Base-by-base conservation (phyloP, 1,284 basidiomycete genomes). In the Agroathelia rolfsii region DNA sequence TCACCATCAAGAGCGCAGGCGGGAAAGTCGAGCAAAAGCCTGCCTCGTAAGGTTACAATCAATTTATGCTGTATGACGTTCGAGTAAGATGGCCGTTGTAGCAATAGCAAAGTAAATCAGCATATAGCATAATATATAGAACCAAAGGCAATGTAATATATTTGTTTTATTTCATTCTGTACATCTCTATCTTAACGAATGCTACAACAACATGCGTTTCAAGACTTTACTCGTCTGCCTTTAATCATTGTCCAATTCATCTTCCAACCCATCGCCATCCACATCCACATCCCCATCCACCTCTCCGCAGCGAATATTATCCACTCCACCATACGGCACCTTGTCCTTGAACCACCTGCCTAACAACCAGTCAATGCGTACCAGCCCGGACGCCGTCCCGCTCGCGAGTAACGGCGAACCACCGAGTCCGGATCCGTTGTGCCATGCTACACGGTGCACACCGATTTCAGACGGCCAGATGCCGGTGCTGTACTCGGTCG, bases 331-430 rank as follows among this genome's bases (percentile, higher is more conserved):
- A 54, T 83, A 85, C 3, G 80, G 79, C 8, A 75, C 52, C 42
- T 61, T 66, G 26, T 69, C 73, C 27, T 63, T 69, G 32, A 71
- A 58, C 69, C 74, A 86, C 39, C 72, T 56, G 9, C 86, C 86
- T 46, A 66, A 55, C 12, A 90, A 45, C 47, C 73, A 72, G 48
- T 95, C 90, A 4, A 96, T 66, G 28, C 92, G 62, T 45, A 84
- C 89, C 11, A 95, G 54, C 1, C 92, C 90, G n/a, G 76, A 76
- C 2, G 73, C 85, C 3, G 79, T 86, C 0, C 76, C 81, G 14
- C 76, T 80, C 3, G 84, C 89, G 14, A 93, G 56, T 45, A 89
- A 50, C 0, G 72, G 69, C 1, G 79, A 75, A 1, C 67, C 61
- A 2, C 56, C 71, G 1, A 92, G 57, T 1, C 85, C 86, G 28